Conservation (phyloP, 2,329 filamentous ascomycete species). For the Ramichloridium luteum region DNA sequence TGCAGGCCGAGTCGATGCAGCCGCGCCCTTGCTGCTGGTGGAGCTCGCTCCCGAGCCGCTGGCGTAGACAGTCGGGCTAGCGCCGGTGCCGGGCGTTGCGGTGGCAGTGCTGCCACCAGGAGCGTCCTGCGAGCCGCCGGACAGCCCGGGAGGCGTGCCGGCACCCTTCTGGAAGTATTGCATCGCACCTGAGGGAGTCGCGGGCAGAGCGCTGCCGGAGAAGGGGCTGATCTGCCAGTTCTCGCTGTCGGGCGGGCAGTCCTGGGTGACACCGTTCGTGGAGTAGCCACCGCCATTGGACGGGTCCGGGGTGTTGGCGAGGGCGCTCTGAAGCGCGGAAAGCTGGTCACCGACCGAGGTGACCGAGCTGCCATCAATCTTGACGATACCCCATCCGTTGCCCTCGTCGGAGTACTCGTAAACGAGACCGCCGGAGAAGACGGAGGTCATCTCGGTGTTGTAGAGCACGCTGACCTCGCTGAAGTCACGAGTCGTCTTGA, state of each 20-base stretch:
- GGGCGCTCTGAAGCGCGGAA: constrained; percentile 40
- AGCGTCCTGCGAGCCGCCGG: constrained; percentile 38
- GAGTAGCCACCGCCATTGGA: constrained; percentile 47
- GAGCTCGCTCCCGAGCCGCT: constrained; percentile 5
- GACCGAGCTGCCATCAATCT: constrained; percentile 39
- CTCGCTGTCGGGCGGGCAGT: constrained; percentile 40
- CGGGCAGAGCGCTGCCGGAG: constrained; percentile 37
- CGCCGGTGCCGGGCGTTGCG: constrained; percentile 38
- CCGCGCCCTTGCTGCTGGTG: constrained; percentile 18
- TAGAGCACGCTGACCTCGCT: constrained; percentile 68
- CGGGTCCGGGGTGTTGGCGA: constrained; percentile 38
- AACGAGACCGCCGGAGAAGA: constrained; percentile 89
- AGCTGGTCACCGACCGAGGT: constrained; percentile 50
- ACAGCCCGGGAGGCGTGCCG: constrained; percentile 42
- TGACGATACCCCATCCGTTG: constrained; percentile 68
- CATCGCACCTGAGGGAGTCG: constrained; percentile 43
- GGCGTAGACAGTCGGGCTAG: constrained; percentile 24
- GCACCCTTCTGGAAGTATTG: constrained; percentile 46
- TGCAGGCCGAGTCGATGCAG: constrained; percentile 27
- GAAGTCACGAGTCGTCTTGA: constrained; percentile 67
- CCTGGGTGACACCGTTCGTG: constrained; percentile 36
- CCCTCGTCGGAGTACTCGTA: constrained; percentile 82
- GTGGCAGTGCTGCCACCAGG: constrained; percentile 37
- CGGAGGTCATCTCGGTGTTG: constrained; percentile 64
- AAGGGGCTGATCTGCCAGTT: constrained; percentile 43